phyloP scores from a whole-genome alignment of 768 basidiomycete species.

The Suillus americanus region DNA sequence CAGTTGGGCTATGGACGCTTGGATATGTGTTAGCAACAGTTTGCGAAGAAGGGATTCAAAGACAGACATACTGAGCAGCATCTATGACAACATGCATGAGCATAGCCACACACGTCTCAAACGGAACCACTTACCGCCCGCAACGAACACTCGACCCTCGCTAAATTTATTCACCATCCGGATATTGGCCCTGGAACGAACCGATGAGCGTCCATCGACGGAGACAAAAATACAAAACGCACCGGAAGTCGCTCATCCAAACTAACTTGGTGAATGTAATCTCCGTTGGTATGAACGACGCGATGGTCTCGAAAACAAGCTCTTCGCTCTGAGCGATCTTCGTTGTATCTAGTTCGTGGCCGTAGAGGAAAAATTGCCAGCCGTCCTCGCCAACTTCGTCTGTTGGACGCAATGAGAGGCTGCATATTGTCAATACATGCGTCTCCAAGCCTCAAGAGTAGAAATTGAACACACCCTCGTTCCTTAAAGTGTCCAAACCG shows the following conservation, averaged over 20 bases:
- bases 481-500: conserved; percentile 40
- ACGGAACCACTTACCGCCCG: conserved; percentile 4
- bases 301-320: conserved; percentile 29
- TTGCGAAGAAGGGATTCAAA: neutral
- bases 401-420: conserved; percentile 14
- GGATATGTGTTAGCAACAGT: neutral
- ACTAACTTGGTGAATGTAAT: conserved; percentile 26
- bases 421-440: neutral
- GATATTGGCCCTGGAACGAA: neutral
- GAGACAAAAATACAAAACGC: neutral
- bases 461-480: neutral
- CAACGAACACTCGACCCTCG: neutral
- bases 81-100: neutral
- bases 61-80: neutral
- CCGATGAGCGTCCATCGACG: neutral
- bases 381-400: conserved; percentile 24
- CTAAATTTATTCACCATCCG: neutral
- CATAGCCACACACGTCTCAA: neutral
- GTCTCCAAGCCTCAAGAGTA: neutral
- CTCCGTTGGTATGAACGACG: conserved; percentile 14
- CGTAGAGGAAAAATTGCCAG: conserved; percentile 15
- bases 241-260: conserved; percentile 30
- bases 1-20: neutral
- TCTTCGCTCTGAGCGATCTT: conserved; percentile 21
- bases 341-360: conserved; percentile 12